Percentiles rank a stretch among this genome's conserved stretches.
These are phyloP conservation scores for Fraxinus floribunda DNA, from an alignment of 305 asterid species.

Conservation along the genomic window DNA sequence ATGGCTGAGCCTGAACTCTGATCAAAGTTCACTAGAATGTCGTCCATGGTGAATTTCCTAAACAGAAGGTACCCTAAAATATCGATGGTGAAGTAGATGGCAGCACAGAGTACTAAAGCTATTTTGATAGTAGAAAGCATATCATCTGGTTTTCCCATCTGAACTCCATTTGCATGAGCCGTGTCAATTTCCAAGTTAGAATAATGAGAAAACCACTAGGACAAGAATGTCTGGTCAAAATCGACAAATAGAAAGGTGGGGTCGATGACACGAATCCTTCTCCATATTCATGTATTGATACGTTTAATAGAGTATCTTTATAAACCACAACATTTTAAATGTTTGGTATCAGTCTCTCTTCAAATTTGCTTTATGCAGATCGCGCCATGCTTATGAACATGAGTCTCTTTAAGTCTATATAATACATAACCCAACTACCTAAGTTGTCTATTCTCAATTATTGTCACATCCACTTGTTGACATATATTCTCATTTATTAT, in stretches of 20 bases:
- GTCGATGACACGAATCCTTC: background rate
- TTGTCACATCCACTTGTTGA: background rate
- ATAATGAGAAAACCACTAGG: background rate
- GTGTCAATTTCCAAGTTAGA: slow-evolving; percentile 14
- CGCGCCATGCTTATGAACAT: background rate
- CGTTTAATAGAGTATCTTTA: background rate
- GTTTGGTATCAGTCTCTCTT: background rate
- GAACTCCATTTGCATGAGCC: slow-evolving; percentile 88
- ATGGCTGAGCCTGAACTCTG: slow-evolving; percentile 46
- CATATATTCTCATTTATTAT: background rate
- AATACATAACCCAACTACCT: background rate
- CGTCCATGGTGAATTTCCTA: slow-evolving; percentile 84
- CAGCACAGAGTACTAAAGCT: slow-evolving; percentile 62
- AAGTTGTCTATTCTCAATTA: background rate
- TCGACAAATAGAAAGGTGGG: background rate
- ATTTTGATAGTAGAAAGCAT: slow-evolving; percentile 69
- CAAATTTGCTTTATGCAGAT: background rate
- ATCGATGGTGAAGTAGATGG: slow-evolving; percentile 66
- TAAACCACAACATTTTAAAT: background rate
- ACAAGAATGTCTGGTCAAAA: background rate
- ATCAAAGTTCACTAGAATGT: slow-evolving; percentile 83
- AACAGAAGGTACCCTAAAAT: slow-evolving; percentile 89
- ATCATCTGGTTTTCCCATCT: slow-evolving; percentile 65
- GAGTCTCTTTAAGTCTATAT: background rate
- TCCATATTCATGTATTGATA: background rate